Base-by-base conservation (phyloP, 176 grass and related monocot species). In the Coix lacrymajobi region DNA sequence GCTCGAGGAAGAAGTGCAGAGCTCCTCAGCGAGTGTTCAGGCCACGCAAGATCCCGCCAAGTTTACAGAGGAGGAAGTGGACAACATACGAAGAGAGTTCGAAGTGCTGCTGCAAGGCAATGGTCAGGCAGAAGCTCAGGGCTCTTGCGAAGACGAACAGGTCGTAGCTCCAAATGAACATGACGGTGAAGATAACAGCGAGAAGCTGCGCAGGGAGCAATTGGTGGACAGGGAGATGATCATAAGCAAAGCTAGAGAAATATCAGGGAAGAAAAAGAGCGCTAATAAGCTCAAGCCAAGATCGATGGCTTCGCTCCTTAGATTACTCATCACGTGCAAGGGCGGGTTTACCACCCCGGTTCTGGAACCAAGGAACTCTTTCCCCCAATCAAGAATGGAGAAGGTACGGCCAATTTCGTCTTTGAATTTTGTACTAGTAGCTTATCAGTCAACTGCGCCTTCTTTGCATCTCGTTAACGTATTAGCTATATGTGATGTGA, bases 301-400 rank as follows among this genome's bases (percentile, higher is more conserved):
- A 83, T 92, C 90, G 1, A 62, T 89, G 43, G 81, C 86, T 66
- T 85, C 93, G 31, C 78, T 97, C 22, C 52, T 97, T 38, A 94
- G 83, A 74, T 66, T 89, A 30, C 80, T 97, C 36, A 60, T 97
- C 36, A 60, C 79, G 45, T 83, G 86, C 63, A 88, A 83, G 75
- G 90, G 88, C 45, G 92, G 92, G 7, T 97, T 97, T 69, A 68
- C 33, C 24, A 13, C 60, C 20, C 34, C 78, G 7, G 36, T 85
- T 92, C 77, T 71, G 7, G 86, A 92, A 17, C 84, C 88, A 49
- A 92, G 84, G 60, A 90, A 83, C 85, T 71, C 88, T 7, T 80
- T 94, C 22, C 82, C 88, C 49, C 91, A 94, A 81, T 84, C 95
- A 84, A 94, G 88, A 88, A 92, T 97, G 78, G 88, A 94, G 77